Evolutionary conservation across 2,329 filamentous ascomycete species (phyloP), one percentile per base, ranked within the genome.

Genomic region (Fusarium sterilihyphosum): DNA sequence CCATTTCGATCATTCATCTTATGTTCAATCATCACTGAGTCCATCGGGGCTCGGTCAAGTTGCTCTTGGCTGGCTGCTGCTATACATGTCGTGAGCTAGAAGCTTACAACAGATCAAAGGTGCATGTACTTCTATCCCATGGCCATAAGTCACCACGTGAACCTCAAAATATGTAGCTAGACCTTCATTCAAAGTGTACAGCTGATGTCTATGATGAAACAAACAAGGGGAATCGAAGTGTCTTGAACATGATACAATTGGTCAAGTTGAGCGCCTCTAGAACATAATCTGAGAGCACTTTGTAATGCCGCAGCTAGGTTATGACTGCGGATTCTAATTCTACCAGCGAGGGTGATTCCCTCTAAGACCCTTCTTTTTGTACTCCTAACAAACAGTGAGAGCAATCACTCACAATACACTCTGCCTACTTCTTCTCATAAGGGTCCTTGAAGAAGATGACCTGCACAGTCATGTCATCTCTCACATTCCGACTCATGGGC

Each of bases 401-500:
- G 12, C 24, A 38, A 16, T 18, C 2, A 38, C n/a, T 37, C n/a
- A 8, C 20, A 22, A n/a, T 14, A 5, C 16, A 3, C 9, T 95
- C 61, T 22, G 95, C 85, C 61, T 35, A 95, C 86, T 80, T 96
- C 92, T 77, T 96, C 93, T 89, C 49, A 81, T 80, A 62, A 7
- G 77, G 77, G 26, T 78, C 77, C 46, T 72, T 78, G 58, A 83
- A 83, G 70, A 96, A 96, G 68, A 96, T 92, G 38, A 97, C 93
- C 82, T 96, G 93, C 22, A 96, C 92, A 0, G 94, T 96, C 62
- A 96, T 86, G 80, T 96, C 94, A 77, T 96, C 94, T 74, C 93
- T 90, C 52, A 83, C 80, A 54, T 80, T 78, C 71, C 94, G 86
- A 44, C 92, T 92, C 75, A 92, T 90, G 1, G 94, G 94, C 71